phyloP scores from a whole-genome alignment of 345 rosid genomes.

The Garcia nutans region DNA sequence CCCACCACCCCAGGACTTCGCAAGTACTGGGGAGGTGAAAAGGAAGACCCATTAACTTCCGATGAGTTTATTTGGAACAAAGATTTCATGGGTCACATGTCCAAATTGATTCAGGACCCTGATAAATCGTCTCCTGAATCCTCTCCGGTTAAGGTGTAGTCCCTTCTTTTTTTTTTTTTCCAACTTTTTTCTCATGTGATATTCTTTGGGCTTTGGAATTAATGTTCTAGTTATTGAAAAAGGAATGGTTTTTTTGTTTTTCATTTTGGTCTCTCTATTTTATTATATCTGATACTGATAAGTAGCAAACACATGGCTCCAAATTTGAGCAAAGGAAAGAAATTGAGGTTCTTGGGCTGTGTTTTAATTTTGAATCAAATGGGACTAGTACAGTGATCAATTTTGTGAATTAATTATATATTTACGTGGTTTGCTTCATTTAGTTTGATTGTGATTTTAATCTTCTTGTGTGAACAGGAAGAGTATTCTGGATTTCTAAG shows the following conservation, averaged over 20 bases:
- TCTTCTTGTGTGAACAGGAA: slow-evolving; percentile 49
- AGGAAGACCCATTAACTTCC: slow-evolving; percentile 80
- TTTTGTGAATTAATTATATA: background rate
- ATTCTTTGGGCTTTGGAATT: background rate
- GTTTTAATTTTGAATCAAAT: background rate
- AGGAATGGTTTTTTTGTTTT: background rate
- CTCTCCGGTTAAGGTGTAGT: slow-evolving; percentile 49
- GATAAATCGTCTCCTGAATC: slow-evolving; percentile 27
- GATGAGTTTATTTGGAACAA: slow-evolving; percentile 90
- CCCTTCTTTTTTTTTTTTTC: background rate
- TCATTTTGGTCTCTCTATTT: background rate
- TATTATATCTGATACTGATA: background rate
- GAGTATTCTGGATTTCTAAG: slow-evolving; percentile 80
- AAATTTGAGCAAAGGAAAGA: background rate
- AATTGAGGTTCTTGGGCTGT: background rate
- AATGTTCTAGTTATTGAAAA: background rate
- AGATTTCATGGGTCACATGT: slow-evolving; percentile 79
- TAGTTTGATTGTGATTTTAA: background rate
- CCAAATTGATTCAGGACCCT: slow-evolving; percentile 54
- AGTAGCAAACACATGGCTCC: background rate
- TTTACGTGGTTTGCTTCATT: background rate
- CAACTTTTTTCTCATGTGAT: background rate
- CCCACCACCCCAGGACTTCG: slow-evolving; percentile 70
- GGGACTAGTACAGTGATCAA: background rate
- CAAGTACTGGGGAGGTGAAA: slow-evolving; percentile 88